phyloP scores from a whole-genome alignment of 306 rosid species.

The Albizia julibrissin region DNA sequence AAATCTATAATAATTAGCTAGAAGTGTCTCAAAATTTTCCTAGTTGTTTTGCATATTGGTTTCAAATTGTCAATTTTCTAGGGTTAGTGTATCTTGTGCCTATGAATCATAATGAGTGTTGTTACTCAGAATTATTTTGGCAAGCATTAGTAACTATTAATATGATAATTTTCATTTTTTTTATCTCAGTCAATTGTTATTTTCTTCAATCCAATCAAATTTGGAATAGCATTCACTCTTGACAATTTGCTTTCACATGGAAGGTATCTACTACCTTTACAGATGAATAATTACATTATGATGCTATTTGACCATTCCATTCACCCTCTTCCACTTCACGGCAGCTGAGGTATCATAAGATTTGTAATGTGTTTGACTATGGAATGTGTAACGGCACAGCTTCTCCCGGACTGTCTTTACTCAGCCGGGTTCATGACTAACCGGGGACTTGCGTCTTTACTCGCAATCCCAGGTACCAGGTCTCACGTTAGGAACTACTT shows the following conservation, averaged over 20 bases:
- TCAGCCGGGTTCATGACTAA: no score
- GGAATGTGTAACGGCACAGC: no score
- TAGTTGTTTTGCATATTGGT: constrained; percentile 9
- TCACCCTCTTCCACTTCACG: not conserved
- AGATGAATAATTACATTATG: constrained; percentile 23
- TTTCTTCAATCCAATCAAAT: constrained; percentile 89
- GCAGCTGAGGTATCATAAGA: not conserved
- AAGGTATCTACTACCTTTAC: constrained; percentile 60
- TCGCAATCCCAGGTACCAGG: no score
- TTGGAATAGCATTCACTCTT: constrained; percentile 75
- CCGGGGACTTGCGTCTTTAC: no score
- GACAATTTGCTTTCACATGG: constrained; percentile 93
- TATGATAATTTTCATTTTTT: constrained; percentile 25
- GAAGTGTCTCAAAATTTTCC: not conserved
- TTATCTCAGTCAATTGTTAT: constrained; percentile 80
- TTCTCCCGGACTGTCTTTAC: no score
- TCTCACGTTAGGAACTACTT: no score
- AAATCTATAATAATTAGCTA: no score
- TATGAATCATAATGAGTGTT: no score
- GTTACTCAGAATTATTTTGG: constrained; percentile 23
- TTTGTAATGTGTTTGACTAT: not conserved
- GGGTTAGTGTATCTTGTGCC: not conserved
- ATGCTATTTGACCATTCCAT: not conserved
- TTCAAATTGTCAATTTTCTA: not conserved
- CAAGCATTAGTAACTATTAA: constrained; percentile 34